Base-by-base conservation (phyloP, 805 yeast species). In the Candida patagonica region DNA sequence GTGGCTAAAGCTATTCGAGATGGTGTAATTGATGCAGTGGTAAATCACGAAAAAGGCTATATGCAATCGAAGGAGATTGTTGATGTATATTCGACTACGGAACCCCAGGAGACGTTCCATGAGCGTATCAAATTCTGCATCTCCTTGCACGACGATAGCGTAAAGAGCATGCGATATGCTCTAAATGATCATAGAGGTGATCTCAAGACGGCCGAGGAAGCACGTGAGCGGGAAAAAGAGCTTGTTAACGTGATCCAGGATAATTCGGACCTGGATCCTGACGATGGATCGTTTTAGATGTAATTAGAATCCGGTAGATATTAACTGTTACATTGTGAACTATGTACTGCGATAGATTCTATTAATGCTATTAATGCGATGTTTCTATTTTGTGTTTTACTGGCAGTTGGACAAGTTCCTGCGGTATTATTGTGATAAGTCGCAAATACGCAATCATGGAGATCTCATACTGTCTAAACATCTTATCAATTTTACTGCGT, bases 1-100 rank as follows among this genome's bases (percentile, higher is more conserved):
- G 95, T 92, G 17, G 85, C 96, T 27, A 89, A 92, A 67, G 92
- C 96, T 20, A 89, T 92, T 43, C 78, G 95, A 55, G 99, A 92
- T 59, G 96, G 95, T 44, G 97, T 92, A 38, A 85, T 92, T 57
- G 97, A 92, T 55, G 97, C 98, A 3, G 74, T 77, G 41, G 82
- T 92, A 51, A 84, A 92, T 59, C 96, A 88, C 63, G 85, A 84
- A 56, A 70, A 75, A 47, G 96, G 96, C 1, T 88, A 67, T 59
- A 88, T 92, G 82, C 88, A 87, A 64, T 80, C 94, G 27, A 80
- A 77, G 51, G 98, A 92, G 60, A 65, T 85, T 43, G 65, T 76
- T 54, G 95, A 92, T 60, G 73, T 88, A 37, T 92, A 92, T 61
- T 80, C 92, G 6, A 86, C 97, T 0, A 73, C 69, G 34, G 79